Conservation (phyloP, 805 yeast genomes). For the Kazachstania africana region DNA sequence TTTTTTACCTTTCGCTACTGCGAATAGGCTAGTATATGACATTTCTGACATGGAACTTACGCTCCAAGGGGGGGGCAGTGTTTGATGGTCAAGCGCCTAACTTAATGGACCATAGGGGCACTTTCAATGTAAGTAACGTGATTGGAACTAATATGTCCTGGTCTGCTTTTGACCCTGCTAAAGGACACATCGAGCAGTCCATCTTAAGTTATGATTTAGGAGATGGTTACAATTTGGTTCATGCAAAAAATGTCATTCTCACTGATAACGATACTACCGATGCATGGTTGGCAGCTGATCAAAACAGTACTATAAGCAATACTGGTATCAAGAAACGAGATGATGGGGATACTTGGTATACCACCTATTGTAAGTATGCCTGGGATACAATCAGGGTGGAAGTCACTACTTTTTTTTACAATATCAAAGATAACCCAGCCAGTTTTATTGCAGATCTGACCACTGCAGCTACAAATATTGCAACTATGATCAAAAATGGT, state of each 20-base stretch:
- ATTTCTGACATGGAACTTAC: neutral
- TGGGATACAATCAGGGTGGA: neutral
- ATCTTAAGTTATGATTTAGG: too few relatives aligned
- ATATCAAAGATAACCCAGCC: neutral
- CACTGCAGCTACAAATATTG: neutral
- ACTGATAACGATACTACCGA: neutral
- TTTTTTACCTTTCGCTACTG: too few relatives aligned
- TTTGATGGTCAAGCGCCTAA: neutral
- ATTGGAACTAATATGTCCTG: neutral
- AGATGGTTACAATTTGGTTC: neutral
- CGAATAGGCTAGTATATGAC: conserved; percentile 5
- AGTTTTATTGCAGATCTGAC: neutral
- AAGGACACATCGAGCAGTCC: neutral
- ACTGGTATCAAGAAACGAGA: neutral
- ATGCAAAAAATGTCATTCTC: neutral
- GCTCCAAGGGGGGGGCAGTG: neutral
- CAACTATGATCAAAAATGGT: neutral
- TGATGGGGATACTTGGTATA: neutral
- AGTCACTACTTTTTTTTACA: neutral
- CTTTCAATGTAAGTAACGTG: too few relatives aligned
- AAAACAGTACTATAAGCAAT: neutral
- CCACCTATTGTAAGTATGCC: neutral
- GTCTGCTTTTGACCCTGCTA: neutral
- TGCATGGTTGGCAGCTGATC: neutral
- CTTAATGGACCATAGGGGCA: neutral